Base-by-base conservation (phyloP, 75 land plant species). In the Ceratopteris richardii region DNA sequence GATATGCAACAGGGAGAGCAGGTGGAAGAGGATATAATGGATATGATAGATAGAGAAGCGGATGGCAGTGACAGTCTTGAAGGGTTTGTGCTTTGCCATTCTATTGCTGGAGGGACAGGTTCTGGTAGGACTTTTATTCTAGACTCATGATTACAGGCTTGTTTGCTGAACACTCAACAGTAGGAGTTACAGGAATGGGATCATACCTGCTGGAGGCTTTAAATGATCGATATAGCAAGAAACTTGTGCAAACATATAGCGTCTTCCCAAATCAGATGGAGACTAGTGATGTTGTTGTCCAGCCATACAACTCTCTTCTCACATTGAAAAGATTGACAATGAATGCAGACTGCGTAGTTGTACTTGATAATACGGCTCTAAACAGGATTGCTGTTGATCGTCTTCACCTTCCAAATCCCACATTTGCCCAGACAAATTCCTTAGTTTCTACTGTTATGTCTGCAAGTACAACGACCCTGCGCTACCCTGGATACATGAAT, bases 61-160 rank as follows among this genome's bases (percentile, higher is more conserved):
- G 99, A 95, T 86, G 99, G 99, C 47, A 95, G 99, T 78, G 99
- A 95, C 51, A 95, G 99, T 58, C 88, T 95, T 52, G 99, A 95
- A 70, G 99, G 99, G 18, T 95, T 95, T 84, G 99, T 95, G 62
- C 71, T 95, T 18, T 95, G 99, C 48, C 99, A 95, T 63, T 90
- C 97, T 36, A 95, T 95, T 44, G 99, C 99, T 69, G 99, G 99
- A 47, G 99, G 99, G 58, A 95, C 99, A 36, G 99, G 99, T 40
- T 95, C 99, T 79, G 99, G 99, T 90, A 52, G 4, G 54, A 23
- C 16, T 13, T 52, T 1, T 29, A 27, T 20, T 39, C n/a, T 19
- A 2, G 31, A n/a, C n/a, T n/a, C n/a, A n/a, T n/a, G n/a, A n/a
- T 17, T 12, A 2, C 7, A 43, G 43, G 20, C 23, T 17, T n/a